A percentile compares a stretch with the other conserved stretches of the same genome.
These are phyloP conservation scores for Lyophyllum atratum DNA, from an alignment of 768 basidiomycete genomes.

Conservation along the genomic window DNA sequence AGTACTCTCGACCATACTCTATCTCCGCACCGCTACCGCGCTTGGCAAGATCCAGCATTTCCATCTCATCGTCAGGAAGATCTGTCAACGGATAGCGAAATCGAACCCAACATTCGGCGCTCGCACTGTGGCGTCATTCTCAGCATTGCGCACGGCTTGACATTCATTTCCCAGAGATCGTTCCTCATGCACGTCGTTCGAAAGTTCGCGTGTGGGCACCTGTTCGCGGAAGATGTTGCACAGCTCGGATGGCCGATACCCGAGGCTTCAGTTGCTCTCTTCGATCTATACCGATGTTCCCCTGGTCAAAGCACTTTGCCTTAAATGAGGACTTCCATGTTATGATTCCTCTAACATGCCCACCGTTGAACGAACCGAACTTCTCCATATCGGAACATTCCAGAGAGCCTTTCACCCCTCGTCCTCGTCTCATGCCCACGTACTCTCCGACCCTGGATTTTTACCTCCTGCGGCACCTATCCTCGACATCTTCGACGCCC, in stretches of 20 bases:
- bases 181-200: not conserved
- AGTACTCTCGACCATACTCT: not conserved
- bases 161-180: not conserved
- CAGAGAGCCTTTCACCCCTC: not conserved
- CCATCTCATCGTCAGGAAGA: not conserved
- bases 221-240: slow-evolving; percentile 2
- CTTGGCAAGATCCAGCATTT: not conserved
- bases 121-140: slow-evolving; percentile 4
- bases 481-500: slow-evolving; percentile 56
- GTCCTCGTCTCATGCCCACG: not conserved
- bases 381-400: not conserved
- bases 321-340: not conserved
- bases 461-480: slow-evolving; percentile 28
- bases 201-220: not conserved
- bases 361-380: not conserved
- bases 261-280: not conserved
- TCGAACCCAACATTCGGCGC: not conserved
- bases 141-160: not conserved
- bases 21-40: not conserved
- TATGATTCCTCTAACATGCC: not conserved
- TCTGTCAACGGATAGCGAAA: not conserved
- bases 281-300: not conserved
- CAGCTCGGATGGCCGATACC: not conserved
- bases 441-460: slow-evolving; percentile 1
- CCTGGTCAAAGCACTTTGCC: not conserved